phyloP scores from a whole-genome alignment of 225 moss, liverwort and hornwort genomes.

The Pseudoscleropodium purum region DNA sequence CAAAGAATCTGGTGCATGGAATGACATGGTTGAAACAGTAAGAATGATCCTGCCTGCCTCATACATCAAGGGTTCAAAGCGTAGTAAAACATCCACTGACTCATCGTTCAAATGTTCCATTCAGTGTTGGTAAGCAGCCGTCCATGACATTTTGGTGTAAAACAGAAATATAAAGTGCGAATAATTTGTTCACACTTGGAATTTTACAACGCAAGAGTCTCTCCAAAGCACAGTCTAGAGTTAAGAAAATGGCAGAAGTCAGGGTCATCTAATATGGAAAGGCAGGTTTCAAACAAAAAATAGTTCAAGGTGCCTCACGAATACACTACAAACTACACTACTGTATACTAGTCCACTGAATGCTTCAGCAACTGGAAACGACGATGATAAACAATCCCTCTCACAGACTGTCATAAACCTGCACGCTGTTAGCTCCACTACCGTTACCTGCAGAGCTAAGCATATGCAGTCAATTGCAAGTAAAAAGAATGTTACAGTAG shows the following conservation, averaged over 20 bases:
- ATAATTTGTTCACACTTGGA: background rate
- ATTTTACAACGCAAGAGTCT: background rate
- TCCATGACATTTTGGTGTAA: background rate
- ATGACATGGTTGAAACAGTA: background rate
- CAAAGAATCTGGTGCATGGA: background rate
- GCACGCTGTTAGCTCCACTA: constrained; percentile 3
- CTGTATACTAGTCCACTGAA: background rate
- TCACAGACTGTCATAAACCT: background rate
- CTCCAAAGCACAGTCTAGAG: background rate
- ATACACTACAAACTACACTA: background rate
- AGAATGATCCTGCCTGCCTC: background rate
- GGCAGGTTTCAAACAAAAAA: background rate
- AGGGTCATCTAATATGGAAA: background rate
- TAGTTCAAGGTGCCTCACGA: background rate
- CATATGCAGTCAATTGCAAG: background rate
- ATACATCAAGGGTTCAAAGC: background rate
- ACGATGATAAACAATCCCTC: background rate
- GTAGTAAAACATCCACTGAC: background rate
- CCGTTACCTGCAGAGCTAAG: background rate
- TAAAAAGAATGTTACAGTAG: background rate
- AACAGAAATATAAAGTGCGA: background rate
- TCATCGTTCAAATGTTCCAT: background rate
- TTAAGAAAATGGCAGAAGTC: background rate
- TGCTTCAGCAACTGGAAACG: background rate
- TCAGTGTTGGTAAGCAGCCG: background rate